Evolutionary conservation across 1,284 basidiomycete species (phyloP).

Genomic region (Puccinia hordei): DNA sequence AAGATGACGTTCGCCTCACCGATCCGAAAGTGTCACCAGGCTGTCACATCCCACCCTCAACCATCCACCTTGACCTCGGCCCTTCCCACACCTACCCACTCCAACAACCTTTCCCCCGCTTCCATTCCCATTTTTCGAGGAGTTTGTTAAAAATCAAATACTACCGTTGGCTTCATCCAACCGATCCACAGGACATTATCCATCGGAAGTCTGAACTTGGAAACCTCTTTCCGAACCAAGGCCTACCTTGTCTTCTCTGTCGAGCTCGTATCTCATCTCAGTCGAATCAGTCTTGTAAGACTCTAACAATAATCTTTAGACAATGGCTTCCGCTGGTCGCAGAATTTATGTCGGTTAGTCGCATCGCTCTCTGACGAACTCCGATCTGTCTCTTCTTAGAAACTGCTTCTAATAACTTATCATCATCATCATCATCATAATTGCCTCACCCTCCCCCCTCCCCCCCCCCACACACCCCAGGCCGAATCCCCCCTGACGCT

Average conservation of each 20-base stretch:
- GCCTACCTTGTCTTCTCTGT: neutral
- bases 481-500: constrained; percentile 47
- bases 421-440: neutral
- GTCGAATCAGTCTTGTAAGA: neutral
- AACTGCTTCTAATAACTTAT: neutral
- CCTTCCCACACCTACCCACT: too few relatives aligned
- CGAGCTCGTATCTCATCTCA: neutral
- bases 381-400: neutral
- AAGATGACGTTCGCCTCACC: too few relatives aligned
- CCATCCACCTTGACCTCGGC: too few relatives aligned
- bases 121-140: neutral
- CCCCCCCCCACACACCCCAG: constrained; percentile 6
- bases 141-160: too few relatives aligned
- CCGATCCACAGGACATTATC: too few relatives aligned
- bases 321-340: constrained; percentile 34
- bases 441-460: neutral
- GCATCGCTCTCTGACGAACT: neutral
- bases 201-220: too few relatives aligned
- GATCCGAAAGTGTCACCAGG: too few relatives aligned
- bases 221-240: too few relatives aligned
- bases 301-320: neutral
- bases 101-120: neutral
- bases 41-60: too few relatives aligned
- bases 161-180: too few relatives aligned
- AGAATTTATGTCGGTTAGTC: constrained; percentile 41